phyloP scores from a whole-genome alignment of 768 basidiomycete genomes.

The Epithele typhae region DNA sequence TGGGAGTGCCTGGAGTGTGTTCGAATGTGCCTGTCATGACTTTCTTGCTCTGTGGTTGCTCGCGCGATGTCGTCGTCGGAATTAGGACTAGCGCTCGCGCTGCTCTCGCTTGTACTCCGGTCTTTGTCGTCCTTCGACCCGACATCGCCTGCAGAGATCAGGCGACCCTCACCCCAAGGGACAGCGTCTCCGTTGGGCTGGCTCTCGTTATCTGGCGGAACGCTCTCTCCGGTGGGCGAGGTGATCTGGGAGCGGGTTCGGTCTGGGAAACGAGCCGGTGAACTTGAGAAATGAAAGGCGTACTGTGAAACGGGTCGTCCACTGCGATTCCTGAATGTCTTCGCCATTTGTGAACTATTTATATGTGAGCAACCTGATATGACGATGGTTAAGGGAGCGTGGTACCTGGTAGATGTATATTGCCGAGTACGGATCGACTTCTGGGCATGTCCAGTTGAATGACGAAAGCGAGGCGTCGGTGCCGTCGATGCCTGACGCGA shows the following conservation, averaged over 20 bases:
- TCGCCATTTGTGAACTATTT: slow-evolving; percentile 28
- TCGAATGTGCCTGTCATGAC: too few species aligned
- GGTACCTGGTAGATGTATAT: slow-evolving; percentile 40
- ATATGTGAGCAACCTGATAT: not conserved
- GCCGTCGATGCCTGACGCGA: slow-evolving; percentile 29
- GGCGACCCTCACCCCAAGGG: slow-evolving; percentile 33
- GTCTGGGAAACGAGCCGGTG: too few species aligned
- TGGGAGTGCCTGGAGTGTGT: too few species aligned
- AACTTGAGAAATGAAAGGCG: slow-evolving; percentile 1
- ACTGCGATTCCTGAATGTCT: slow-evolving; percentile 20
- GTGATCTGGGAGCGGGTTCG: slow-evolving; percentile 22
- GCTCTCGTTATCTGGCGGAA: slow-evolving; percentile 23
- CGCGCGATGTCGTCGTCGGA: too few species aligned
- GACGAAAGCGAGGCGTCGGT: slow-evolving; percentile 28
- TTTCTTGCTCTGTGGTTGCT: too few species aligned
- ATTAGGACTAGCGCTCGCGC: too few species aligned
- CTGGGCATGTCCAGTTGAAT: slow-evolving; percentile 34
- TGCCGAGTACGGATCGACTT: slow-evolving; percentile 31
- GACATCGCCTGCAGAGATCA: slow-evolving; percentile 1
- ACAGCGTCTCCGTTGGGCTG: slow-evolving; percentile 33
- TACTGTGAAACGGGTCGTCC: slow-evolving; percentile 39
- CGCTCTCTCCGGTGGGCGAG: slow-evolving; percentile 25
- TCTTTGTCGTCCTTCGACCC: not conserved
- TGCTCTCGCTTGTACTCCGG: too few species aligned
- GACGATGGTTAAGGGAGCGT: too few species aligned